Conservation (phyloP, 2,329 filamentous ascomycete species). For the Exophiala spinifera region DNA sequence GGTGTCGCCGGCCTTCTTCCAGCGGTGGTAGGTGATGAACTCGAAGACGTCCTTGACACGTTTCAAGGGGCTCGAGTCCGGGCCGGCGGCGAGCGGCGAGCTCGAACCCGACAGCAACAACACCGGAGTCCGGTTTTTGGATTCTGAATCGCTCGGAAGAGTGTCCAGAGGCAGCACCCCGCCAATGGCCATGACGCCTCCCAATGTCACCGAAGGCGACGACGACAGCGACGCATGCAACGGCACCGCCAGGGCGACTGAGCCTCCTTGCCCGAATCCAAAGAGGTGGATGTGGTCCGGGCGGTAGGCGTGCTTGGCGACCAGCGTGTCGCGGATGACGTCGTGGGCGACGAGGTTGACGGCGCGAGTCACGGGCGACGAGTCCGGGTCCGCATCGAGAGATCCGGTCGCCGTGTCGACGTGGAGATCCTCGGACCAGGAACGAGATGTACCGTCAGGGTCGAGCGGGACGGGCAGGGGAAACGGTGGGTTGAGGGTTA, state of each 20-base stretch:
- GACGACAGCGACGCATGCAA: constrained; percentile 39
- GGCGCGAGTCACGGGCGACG: constrained; percentile 56
- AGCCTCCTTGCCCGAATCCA: constrained; percentile 66
- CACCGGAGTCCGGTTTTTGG: constrained; percentile 43
- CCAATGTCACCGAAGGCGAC: constrained; percentile 34
- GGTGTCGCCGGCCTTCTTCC: constrained; percentile 67
- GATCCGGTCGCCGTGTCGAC: constrained; percentile 51
- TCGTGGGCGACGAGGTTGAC: constrained; percentile 47
- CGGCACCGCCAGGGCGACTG: constrained; percentile 57
- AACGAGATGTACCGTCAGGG: constrained; percentile 41
- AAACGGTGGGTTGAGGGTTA: constrained; percentile 69
- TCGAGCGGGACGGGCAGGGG: constrained; percentile 67
- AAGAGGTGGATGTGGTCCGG: constrained; percentile 60
- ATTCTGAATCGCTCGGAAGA: constrained; percentile 25
- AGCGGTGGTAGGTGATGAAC: constrained; percentile 65
- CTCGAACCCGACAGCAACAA: constrained; percentile 40
- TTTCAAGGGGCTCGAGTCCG: constrained; percentile 63
- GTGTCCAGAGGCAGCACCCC: constrained; percentile 40
- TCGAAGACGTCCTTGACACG: constrained; percentile 64
- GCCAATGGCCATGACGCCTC: constrained; percentile 44
- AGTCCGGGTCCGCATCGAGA: constrained; percentile 54
- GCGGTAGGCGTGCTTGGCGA: constrained; percentile 59
- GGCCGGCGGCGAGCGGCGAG: constrained; percentile 43
- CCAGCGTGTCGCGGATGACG: constrained; percentile 52
- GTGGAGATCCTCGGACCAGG: constrained; percentile 67